Evolutionary conservation across 148 eudicot species (phyloP), one percentile per base, ranked within the genome.

Genomic region (Fagopyrum esculentum): DNA sequence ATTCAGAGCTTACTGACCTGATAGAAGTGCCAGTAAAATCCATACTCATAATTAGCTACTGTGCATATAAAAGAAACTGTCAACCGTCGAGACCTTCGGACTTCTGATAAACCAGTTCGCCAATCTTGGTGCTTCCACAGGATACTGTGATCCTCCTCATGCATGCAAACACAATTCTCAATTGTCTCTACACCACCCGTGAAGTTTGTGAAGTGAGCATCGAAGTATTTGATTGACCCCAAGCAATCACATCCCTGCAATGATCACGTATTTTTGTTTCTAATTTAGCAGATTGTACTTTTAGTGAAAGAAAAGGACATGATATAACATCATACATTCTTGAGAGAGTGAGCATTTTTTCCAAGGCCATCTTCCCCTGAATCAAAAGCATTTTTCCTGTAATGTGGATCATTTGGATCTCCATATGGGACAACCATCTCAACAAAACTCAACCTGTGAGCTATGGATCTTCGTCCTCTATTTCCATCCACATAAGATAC

Each of bases 401-500:
- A 95, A 83, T 95, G 99, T 59, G 99, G 99, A 73, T 92, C 98
- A 84, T 92, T 92, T 64, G 98, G 97, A 85, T 95, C 98, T 26
- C 98, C 98, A 84, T 92, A 95, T 10, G 99, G 99, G 73, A 95
- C 98, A 73, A 96, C 99, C 99, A 96, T 96, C 86, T 96, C 99
- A 80, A 96, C 99, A 86, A 96, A 90, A 77, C 98, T 96, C 84
- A 96, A 77, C 81, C 98, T 90, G 63, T 92, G 98, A 66, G 99
- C 99, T 61, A 96, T 88, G 74, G 98, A 89, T 74, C 99, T 88
- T 77, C 95, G 88, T 45, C 99, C 99, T 76, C 99, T 79, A 78
- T 84, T 92, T 51, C 98, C 99, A 89, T 96, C 99, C 82, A 92
- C 93, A 86, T 96, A 96, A 17, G 98, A 97, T 76, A 92, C 86